A percentile compares a stretch with the other conserved stretches of the same genome.
Conservation (phyloP, 345 rosid genomes). For the Excoecaria cochinchinensis region DNA sequence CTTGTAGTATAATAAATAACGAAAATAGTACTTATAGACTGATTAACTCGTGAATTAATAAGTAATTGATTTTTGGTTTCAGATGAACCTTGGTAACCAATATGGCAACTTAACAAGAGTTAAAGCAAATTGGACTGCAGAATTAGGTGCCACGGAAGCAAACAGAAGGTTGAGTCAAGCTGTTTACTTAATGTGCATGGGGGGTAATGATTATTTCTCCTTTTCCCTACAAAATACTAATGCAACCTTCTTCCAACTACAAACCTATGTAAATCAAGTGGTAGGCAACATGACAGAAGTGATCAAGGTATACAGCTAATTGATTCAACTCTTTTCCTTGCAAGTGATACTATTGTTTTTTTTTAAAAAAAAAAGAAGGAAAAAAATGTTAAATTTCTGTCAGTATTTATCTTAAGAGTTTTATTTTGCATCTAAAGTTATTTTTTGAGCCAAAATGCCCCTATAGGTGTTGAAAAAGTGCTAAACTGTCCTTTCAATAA, state of each 20-base stretch:
- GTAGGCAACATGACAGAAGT: neutral
- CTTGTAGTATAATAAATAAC: neutral
- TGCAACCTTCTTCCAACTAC: neutral
- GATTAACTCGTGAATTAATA: neutral
- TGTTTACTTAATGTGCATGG: neutral
- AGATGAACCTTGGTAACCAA: constrained; percentile 4
- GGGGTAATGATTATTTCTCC: constrained; percentile 2
- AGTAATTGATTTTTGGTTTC: neutral
- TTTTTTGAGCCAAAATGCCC: too few relatives aligned
- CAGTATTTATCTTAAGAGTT: too few relatives aligned
- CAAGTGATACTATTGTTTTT: too few relatives aligned
- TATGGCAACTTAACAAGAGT: neutral
- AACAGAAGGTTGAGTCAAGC: neutral
- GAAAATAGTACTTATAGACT: neutral
- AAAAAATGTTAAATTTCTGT: too few relatives aligned
- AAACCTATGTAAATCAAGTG: neutral
- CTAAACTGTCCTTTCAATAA: too few relatives aligned
- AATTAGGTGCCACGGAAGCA: neutral
- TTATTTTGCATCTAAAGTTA: too few relatives aligned
- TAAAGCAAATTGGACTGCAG: neutral
- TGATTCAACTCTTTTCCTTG: neutral
- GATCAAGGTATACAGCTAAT: neutral
- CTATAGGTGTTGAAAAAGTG: too few relatives aligned
- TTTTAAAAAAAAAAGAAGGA: too few relatives aligned
- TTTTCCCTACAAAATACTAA: neutral